phyloP scores from a whole-genome alignment of 108 stramenopile species.

The Fragilariopsis cylindrus region DNA sequence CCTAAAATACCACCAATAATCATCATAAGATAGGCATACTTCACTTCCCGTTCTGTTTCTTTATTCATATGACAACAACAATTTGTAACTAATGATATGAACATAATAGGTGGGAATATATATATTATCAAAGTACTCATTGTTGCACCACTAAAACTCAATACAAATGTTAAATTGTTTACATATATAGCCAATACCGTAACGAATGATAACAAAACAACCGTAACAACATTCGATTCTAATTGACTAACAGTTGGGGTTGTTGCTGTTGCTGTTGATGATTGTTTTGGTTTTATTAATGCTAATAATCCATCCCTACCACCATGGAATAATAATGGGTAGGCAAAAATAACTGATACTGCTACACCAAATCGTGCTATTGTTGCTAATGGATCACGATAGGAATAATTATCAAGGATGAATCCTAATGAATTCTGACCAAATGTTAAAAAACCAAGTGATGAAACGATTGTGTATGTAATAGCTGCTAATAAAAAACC shows the following conservation, averaged over 20 bases:
- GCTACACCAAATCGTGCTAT: conserved; percentile 75
- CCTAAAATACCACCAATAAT: conserved; percentile 24
- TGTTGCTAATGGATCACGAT: conserved; percentile 70
- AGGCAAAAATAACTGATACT: conserved; percentile 67
- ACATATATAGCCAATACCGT: conserved; percentile 48
- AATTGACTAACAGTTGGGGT: conserved; percentile 62
- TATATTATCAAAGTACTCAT: conserved; percentile 81
- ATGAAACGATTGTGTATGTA: conserved; percentile 59
- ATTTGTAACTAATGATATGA: conserved; percentile 26
- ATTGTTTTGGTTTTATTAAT: conserved; percentile 65
- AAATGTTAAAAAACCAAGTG: conserved; percentile 79
- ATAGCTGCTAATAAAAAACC: conserved; percentile 59
- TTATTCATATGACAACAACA: conserved; percentile 7
- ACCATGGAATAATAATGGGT: conserved; percentile 90
- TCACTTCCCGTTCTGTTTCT: conserved; percentile 25
- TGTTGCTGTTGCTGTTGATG: conserved; percentile 83
- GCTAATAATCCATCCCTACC: conserved; percentile 78
- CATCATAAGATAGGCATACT: conserved; percentile 24
- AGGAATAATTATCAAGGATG: conserved; percentile 86
- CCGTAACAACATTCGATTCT: conserved; percentile 7
- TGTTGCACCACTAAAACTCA: conserved; percentile 80
- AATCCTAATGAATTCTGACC: conserved; percentile 67
- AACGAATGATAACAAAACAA: conserved; percentile 15
- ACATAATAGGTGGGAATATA: conserved; percentile 85
- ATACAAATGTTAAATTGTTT: conserved; percentile 60